Base-by-base conservation (phyloP, 1,139 yeast genomes). In the Taphrina communis region DNA sequence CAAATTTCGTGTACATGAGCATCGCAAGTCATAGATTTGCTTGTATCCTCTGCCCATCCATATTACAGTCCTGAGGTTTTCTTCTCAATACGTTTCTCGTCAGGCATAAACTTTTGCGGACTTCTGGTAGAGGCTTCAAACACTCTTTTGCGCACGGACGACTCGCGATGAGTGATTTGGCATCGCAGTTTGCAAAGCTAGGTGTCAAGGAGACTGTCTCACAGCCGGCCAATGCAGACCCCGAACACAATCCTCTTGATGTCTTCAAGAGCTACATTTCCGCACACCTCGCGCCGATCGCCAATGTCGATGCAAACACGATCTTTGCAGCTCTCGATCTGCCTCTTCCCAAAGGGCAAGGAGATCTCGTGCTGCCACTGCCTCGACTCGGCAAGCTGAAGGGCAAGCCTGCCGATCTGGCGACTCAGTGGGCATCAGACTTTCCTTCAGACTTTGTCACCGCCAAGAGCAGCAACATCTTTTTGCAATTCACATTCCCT, bases 311-410 rank as follows among this genome's bases (percentile, higher is more conserved):
- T 71, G 81, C 84, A 71, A 81, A 82, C 12, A 78, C 90, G 65
- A 90, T 93, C 73, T 91, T 84, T 80, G 90, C 92, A 71, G 92
- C 97, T 59, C 84, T 94, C 76, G 98, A 94, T 80, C 86, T 95
- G 82, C 92, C 97, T 51, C 57, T 53, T 6, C 60, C 69, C 83
- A 85, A 73, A 87, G 93, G 60, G 80, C 97, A 91, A 71, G 89
- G 95, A 77, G 99, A 94, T 78, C 84, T 94, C 76, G 84, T 93
- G 74, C 85, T 94, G 70, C 98, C 99, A 56, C 84, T 94, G 65
- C 99, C 99, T 75, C 87, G 98, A 78, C 85, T 94, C 77, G 87
- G 97, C 80, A 83, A 92, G 74, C 92, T 93, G 81, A 97, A 96
- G 59, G 82, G 86, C 66, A 89, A 89, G 74, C 95, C 96, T 67